These are phyloP conservation scores for Hortiboletus flavorubellus DNA, from an alignment of 768 basidiomycete genomes.

Conservation along the genomic window DNA sequence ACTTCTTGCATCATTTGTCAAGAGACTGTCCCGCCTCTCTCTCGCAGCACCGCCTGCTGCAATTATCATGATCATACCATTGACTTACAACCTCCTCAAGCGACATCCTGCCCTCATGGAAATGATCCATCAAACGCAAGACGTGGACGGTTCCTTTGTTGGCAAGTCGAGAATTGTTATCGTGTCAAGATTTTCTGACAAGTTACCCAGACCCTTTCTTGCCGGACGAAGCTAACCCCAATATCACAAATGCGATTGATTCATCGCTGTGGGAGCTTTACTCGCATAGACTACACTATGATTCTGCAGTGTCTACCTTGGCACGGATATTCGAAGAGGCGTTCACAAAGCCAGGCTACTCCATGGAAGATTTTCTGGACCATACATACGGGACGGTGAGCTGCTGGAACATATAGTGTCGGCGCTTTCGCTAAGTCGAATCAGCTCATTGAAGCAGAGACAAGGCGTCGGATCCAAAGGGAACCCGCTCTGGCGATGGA, in stretches of 20 bases:
- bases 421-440: slow-evolving; percentile 2
- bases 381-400: slow-evolving; percentile 84
- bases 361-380: slow-evolving; percentile 95
- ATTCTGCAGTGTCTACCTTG: slow-evolving; percentile 81
- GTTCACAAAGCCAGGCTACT: slow-evolving; percentile 90
- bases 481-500: slow-evolving; percentile 62
- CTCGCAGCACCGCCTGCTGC: slow-evolving; percentile 86
- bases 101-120: slow-evolving; percentile 87
- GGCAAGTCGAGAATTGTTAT: slow-evolving; percentile 29
- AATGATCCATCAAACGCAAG: slow-evolving; percentile 77
- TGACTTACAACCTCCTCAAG: slow-evolving; percentile 93
- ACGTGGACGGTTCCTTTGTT: slow-evolving; percentile 30
- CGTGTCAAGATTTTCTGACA: slow-evolving; percentile 1
- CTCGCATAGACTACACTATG: slow-evolving; percentile 78
- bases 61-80: slow-evolving; percentile 86
- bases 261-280: slow-evolving; percentile 93
- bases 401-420: not conserved
- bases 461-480: slow-evolving; percentile 72
- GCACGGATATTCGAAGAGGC: slow-evolving; percentile 84
- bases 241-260: slow-evolving; percentile 72
- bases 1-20: slow-evolving; percentile 93
- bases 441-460: slow-evolving; percentile 86
- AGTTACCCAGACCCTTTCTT: slow-evolving; percentile 65
- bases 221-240: slow-evolving; percentile 63
- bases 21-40: slow-evolving; percentile 82